Evolutionary conservation across 225 moss, liverwort and hornwort species (phyloP).

Genomic region (Climacium dendroides): DNA sequence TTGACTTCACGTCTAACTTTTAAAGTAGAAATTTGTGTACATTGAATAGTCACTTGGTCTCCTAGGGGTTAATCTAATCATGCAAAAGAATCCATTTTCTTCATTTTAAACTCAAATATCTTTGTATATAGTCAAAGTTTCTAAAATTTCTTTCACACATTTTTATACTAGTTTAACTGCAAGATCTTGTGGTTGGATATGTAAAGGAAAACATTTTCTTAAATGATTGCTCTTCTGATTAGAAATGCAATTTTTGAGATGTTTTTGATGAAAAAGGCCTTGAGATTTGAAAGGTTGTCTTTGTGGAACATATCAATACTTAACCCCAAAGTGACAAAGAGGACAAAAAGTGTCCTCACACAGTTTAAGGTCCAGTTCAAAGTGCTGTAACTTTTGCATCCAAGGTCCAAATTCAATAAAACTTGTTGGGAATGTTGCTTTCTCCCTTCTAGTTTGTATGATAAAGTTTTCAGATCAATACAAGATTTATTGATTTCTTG

Average conservation of each 20-base stretch:
- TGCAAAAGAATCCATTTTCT: background rate
- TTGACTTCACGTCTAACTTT: too few species aligned
- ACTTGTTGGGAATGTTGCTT: too few species aligned
- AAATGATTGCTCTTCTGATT: background rate
- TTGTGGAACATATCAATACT: background rate
- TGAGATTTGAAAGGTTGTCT: background rate
- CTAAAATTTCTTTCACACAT: background rate
- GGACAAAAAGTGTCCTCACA: too few species aligned
- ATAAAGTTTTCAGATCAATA: too few species aligned
- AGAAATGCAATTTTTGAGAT: background rate
- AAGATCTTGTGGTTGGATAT: background rate
- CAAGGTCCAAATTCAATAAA: too few species aligned
- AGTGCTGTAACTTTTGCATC: too few species aligned
- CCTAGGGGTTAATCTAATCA: background rate
- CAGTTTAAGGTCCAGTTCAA: too few species aligned
- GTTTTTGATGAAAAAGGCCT: background rate
- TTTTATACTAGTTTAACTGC: background rate
- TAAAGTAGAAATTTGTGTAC: too few species aligned
- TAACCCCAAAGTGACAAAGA: too few species aligned
- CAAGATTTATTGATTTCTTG: too few species aligned
- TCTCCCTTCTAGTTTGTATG: too few species aligned
- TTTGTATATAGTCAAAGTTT: background rate
- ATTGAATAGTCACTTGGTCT: too few species aligned
- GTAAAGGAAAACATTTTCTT: accelerated
- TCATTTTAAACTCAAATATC: background rate